Base-by-base conservation (phyloP, 495 filamentous ascomycete species). In the Amphirosellinia nigrospora region DNA sequence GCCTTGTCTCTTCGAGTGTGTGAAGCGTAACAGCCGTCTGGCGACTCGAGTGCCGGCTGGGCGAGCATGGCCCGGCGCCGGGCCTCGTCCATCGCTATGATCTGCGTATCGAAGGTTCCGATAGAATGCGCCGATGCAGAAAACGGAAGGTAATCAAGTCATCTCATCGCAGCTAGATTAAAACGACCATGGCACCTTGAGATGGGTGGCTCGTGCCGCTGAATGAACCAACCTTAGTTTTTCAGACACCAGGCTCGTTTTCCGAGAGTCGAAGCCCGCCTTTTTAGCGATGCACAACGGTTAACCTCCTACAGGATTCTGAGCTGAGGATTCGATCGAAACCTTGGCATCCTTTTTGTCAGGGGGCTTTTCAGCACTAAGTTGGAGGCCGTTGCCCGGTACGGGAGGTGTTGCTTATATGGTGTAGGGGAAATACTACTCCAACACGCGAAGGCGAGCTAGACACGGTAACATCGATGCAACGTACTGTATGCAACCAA, bases 1-100 rank as follows among this genome's bases (percentile, higher is more conserved):
- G n/a, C n/a, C n/a, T n/a, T n/a, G n/a, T n/a, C n/a, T n/a, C n/a
- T n/a, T n/a, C n/a, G n/a, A n/a, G n/a, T n/a, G n/a, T n/a, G n/a
- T n/a, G n/a, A n/a, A n/a, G n/a, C n/a, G n/a, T n/a, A n/a, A n/a
- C n/a, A n/a, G n/a, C n/a, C 64, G 39, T 67, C 32, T 7, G 64
- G 64, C 7, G 48, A 7, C n/a, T 41, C 64, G 6, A 67, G 64
- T 30, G 64, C 64, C 39, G 64, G 48, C 64, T 41, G 64, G 16
- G 36, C 30, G 15, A 66, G 63, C 46, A 66, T n/a, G n/a, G 63
- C 63, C 46, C 23, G 30, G 19, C 63, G 46, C 16, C 26, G 21
- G 50, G 46, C 50, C 6, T 56, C 48, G 28, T 67, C 36, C 64
- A 67, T 67, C 1, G 32, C 45, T 16, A 48, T 64, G 30, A 38